A percentile compares a stretch with the other conserved stretches of the same genome.
phyloP scores from a whole-genome alignment of 768 basidiomycete genomes.

The Podaxis rugospora region DNA sequence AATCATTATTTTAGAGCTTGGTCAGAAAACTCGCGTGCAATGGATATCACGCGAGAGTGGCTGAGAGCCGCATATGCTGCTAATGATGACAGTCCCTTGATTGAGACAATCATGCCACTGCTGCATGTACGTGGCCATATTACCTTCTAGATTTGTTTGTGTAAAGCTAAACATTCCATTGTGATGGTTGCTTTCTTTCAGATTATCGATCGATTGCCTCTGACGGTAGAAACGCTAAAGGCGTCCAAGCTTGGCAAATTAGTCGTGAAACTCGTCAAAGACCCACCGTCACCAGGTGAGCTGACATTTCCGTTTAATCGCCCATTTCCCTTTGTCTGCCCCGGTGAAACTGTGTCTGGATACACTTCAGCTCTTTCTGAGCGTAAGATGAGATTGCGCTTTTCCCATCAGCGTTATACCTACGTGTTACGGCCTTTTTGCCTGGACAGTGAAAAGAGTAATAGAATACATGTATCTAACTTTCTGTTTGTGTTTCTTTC shows the following conservation, averaged over 20 bases:
- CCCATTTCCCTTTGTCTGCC: constrained; percentile 2
- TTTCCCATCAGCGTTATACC: constrained; percentile 17
- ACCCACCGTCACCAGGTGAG: constrained; percentile 80
- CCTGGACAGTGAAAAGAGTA: constrained; percentile 31
- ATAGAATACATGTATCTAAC: constrained; percentile 69
- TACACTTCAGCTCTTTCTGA: constrained; percentile 8
- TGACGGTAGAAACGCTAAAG: constrained; percentile 65
- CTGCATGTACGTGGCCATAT: constrained; percentile 62
- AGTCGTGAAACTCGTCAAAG: constrained; percentile 71
- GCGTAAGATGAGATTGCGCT: constrained; percentile 12
- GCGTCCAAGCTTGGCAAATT: constrained; percentile 77
- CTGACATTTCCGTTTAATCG: constrained; percentile 20
- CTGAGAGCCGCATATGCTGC: constrained; percentile 55
- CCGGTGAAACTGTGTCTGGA: constrained; percentile 7
- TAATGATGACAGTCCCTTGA: constrained; percentile 50
- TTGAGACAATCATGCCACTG: constrained; percentile 82
- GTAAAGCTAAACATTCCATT: constrained; percentile 5
- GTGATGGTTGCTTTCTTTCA: constrained; percentile 23
- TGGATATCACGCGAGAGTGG: constrained; percentile 82
- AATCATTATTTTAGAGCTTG: constrained; percentile 87
- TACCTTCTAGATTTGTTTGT: not conserved
- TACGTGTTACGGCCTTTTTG: constrained; percentile 11
- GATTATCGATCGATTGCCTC: constrained; percentile 83
- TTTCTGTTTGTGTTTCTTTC: constrained; percentile 38
- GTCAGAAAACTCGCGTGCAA: constrained; percentile 70